A percentile compares a stretch with the other conserved stretches of the same genome.
These are phyloP conservation scores for Lupinus albus DNA, from an alignment of 306 rosid species.

Conservation along the genomic window DNA sequence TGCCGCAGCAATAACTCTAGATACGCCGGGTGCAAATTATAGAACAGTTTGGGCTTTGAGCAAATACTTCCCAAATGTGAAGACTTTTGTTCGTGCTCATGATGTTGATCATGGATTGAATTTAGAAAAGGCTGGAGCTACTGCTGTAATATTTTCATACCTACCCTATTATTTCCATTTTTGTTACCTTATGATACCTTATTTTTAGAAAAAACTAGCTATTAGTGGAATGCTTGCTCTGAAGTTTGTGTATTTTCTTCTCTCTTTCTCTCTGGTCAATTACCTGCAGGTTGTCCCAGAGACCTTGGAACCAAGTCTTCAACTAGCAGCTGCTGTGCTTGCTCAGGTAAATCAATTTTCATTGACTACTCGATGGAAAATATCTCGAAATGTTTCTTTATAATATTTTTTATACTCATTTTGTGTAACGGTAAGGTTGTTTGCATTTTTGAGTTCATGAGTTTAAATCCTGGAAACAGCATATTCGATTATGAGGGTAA, in stretches of 20 bases:
- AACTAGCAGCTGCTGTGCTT: constrained; percentile 97
- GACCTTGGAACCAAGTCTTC: constrained; percentile 99
- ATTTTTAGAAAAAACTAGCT: constrained; percentile 11
- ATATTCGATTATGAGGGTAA: too few species aligned
- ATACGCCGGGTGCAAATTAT: constrained; percentile 96
- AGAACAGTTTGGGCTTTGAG: constrained; percentile 99
- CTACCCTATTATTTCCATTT: constrained; percentile 31
- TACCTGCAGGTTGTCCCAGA: constrained; percentile 95
- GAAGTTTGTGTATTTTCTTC: constrained; percentile 17
- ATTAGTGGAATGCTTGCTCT: constrained; percentile 23
- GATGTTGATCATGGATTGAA: constrained; percentile 98
- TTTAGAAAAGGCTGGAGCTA: constrained; percentile 99
- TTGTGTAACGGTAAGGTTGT: too few species aligned
- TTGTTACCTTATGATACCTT: constrained; percentile 27
- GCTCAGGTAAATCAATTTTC: constrained; percentile 71
- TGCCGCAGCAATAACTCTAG: constrained; percentile 94
- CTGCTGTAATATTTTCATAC: constrained; percentile 72
- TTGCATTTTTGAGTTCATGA: too few species aligned
- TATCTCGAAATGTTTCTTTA: constrained; percentile 5
- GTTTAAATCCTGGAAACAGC: too few species aligned
- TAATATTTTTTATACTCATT: constrained; percentile 20
- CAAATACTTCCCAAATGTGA: constrained; percentile 96
- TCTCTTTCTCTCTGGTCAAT: constrained; percentile 6
- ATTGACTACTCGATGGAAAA: not conserved
- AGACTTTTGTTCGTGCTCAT: constrained; percentile 99